Evolutionary conservation across 148 eudicot genomes (phyloP).

Genomic region (Polygonum aviculare): DNA sequence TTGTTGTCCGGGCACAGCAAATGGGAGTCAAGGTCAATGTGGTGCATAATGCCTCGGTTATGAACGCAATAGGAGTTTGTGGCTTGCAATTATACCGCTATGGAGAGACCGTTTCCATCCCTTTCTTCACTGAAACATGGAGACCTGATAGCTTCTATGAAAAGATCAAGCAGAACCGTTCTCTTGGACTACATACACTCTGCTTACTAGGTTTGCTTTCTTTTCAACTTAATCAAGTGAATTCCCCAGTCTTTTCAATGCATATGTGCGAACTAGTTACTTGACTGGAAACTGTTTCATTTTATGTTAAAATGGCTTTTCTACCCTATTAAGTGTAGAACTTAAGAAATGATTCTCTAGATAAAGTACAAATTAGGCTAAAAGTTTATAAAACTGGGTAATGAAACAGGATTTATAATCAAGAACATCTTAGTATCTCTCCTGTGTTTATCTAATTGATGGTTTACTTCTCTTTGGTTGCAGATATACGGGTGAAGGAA

Average conservation of each 20-base stretch:
- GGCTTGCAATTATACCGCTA: conserved; percentile 88
- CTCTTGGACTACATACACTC: conserved; percentile 78
- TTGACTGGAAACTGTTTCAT: background rate
- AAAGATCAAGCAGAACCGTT: conserved; percentile 65
- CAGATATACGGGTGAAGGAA: conserved; percentile 96
- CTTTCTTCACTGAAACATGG: conserved; percentile 94
- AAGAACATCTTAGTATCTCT: background rate
- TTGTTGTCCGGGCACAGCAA: conserved; percentile 87
- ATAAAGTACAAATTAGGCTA: too few relatives aligned
- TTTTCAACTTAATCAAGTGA: background rate
- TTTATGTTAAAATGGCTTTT: background rate
- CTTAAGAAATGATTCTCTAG: too few relatives aligned
- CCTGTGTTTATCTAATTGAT: background rate
- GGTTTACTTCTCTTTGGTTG: conserved; percentile 9
- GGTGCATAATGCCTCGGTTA: conserved; percentile 83
- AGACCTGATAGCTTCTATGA: conserved; percentile 90
- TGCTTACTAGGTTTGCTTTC: conserved; percentile 69
- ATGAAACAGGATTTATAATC: background rate
- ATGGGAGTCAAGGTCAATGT: conserved; percentile 68
- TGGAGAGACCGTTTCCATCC: conserved; percentile 91
- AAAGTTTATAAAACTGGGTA: background rate
- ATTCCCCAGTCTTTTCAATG: background rate
- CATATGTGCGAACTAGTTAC: background rate
- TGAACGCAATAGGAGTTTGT: conserved; percentile 89
- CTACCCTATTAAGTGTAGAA: too few relatives aligned